These are phyloP conservation scores for Uromyces viciae-fabae DNA, from an alignment of 1,284 basidiomycete genomes.

Conservation along the genomic window DNA sequence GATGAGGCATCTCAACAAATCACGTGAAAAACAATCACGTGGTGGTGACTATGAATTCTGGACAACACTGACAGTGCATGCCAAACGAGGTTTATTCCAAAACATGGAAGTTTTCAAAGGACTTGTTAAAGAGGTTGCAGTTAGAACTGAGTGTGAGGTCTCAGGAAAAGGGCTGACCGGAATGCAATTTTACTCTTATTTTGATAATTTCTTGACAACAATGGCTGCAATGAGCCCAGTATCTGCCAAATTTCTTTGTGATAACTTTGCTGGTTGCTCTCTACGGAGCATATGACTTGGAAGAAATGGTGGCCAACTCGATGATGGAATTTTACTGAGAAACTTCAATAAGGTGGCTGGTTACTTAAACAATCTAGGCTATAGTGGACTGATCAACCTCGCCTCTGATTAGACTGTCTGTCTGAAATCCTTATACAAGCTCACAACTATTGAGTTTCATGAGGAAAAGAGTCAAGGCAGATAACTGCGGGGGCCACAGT, in stretches of 20 bases:
- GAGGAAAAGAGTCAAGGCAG: too few species aligned
- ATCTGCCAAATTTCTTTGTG: neutral
- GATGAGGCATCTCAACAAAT: neutral
- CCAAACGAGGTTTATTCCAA: neutral
- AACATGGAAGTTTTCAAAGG: slow-evolving; percentile 7
- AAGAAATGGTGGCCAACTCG: neutral
- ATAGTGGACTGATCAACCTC: neutral
- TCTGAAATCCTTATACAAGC: neutral
- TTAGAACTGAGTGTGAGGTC: neutral
- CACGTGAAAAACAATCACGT: neutral
- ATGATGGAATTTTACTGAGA: neutral
- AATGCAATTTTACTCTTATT: slow-evolving; percentile 6
- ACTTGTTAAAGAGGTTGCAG: neutral
- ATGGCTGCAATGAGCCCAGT: slow-evolving; percentile 23
- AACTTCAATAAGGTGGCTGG: neutral
- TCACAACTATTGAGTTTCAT: neutral
- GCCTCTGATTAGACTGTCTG: neutral
- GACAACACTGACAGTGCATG: neutral
- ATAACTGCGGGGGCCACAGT: too few species aligned
- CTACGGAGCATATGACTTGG: neutral
- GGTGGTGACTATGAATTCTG: neutral
- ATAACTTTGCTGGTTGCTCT: slow-evolving; percentile 5
- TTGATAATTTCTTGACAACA: slow-evolving; percentile 20
- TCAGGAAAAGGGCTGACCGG: neutral
- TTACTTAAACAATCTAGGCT: neutral